phyloP scores from a whole-genome alignment of 2,329 filamentous ascomycete genomes.

The Stagonosporopsis vannaccii region DNA sequence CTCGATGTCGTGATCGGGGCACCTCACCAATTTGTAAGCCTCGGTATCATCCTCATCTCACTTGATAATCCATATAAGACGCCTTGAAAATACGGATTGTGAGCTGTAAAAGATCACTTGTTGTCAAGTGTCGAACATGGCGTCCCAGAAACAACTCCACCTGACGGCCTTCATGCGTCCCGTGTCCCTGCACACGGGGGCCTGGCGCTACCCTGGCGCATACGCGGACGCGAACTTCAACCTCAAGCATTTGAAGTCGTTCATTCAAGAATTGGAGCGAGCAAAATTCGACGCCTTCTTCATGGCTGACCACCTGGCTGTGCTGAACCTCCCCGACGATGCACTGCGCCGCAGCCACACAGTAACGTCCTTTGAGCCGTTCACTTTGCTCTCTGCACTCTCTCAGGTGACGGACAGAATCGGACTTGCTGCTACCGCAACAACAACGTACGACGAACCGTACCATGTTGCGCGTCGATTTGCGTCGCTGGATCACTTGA shows the following conservation, averaged over 20 bases:
- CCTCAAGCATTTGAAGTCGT: constrained; percentile 60
- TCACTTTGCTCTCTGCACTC: constrained; percentile 72
- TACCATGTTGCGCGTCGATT: constrained; percentile 69
- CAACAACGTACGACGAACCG: constrained; percentile 72
- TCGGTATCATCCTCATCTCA: neutral
- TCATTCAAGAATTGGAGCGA: constrained; percentile 55
- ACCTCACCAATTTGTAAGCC: constrained; percentile 17
- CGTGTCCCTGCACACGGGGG: constrained; percentile 63
- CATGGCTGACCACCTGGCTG: constrained; percentile 61
- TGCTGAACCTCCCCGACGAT: constrained; percentile 66
- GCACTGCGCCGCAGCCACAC: constrained; percentile 64
- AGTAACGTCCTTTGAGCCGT: constrained; percentile 68
- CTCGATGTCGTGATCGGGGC: constrained; percentile 13
- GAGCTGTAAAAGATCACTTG: neutral
- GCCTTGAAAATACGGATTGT: neutral
- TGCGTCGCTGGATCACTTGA: constrained; percentile 70
- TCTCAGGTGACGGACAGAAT: constrained; percentile 70
- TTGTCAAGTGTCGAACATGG: neutral
- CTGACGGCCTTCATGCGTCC: constrained; percentile 68
- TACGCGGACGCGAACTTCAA: constrained; percentile 67
- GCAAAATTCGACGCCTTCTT: constrained; percentile 50
- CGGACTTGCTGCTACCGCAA: constrained; percentile 71
- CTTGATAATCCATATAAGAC: neutral
- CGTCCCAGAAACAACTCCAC: constrained; percentile 40
- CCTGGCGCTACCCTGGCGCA: constrained; percentile 64